Conservation (phyloP, 345 rosid genomes). For the Lepidium aucheri region DNA sequence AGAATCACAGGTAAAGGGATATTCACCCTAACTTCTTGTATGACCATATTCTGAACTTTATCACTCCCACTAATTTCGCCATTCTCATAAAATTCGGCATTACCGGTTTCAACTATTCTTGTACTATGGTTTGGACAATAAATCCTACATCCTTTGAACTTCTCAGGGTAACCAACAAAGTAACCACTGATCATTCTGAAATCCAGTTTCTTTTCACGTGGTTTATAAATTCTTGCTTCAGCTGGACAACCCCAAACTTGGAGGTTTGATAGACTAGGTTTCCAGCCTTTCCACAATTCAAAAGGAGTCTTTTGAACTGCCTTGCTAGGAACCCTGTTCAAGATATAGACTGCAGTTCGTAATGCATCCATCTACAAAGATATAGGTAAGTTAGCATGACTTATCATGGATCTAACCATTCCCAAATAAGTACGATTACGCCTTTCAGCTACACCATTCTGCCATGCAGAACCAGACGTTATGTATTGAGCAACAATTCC, state of each 20-base stretch:
- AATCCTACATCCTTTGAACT: not conserved
- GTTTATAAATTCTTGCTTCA: too few relatives aligned
- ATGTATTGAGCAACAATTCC: too few relatives aligned
- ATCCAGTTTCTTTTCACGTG: too few relatives aligned
- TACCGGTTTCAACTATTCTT: not conserved
- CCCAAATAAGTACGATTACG: not conserved
- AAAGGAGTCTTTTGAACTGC: too few relatives aligned
- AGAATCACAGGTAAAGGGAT: not conserved
- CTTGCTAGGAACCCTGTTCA: not conserved
- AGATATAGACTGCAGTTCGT: not conserved
- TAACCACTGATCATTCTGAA: not conserved
- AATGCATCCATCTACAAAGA: too few relatives aligned
- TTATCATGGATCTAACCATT: constrained; percentile 6
- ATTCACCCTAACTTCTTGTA: not conserved
- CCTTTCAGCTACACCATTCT: constrained; percentile 4
- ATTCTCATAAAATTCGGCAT: not conserved
- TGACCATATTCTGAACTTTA: not conserved
- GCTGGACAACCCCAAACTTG: too few relatives aligned
- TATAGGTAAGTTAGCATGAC: not conserved
- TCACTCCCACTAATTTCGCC: not conserved
- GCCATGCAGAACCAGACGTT: not conserved
- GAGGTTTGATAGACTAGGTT: too few relatives aligned
- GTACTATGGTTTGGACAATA: not conserved
- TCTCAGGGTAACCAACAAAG: not conserved
- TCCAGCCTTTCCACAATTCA: too few relatives aligned